Percentiles rank a stretch among this genome's conserved stretches.
Evolutionary conservation across 2,329 filamentous ascomycete genomes (phyloP).

Genomic region (Neopestalotiopsis sp.): DNA sequence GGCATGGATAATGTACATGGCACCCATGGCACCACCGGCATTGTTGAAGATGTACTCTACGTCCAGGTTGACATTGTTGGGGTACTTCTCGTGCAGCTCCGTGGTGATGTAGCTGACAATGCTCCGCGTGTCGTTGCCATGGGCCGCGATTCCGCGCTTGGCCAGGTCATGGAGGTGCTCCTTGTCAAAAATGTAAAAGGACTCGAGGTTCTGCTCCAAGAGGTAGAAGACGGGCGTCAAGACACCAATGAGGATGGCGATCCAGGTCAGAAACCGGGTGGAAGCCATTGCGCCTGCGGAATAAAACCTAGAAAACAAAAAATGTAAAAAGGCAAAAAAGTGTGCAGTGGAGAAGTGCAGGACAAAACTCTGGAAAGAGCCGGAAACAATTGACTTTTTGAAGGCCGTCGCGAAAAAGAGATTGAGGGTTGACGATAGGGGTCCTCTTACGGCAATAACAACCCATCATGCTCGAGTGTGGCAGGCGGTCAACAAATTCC

Average conservation of each 20-base stretch:
- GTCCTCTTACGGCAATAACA: conserved; percentile 4
- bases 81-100: conserved; percentile 63
- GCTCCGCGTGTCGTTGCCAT: conserved; percentile 76
- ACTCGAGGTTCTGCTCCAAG: conserved; percentile 62
- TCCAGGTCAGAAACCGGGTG: conserved; percentile 17
- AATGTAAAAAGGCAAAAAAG: conserved; percentile 11
- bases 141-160: conserved; percentile 65
- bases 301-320: neutral
- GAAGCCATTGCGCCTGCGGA: conserved; percentile 4
- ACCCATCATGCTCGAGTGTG: neutral
- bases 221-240: conserved; percentile 58
- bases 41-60: conserved; percentile 95
- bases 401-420: conserved; percentile 1
- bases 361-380: neutral
- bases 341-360: neutral
- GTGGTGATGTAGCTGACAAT: conserved; percentile 73
- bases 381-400: conserved; percentile 9
- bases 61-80: conserved; percentile 66
- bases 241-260: conserved; percentile 33
- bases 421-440: conserved; percentile 8
- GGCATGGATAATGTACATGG: conserved; percentile 88
- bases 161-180: conserved; percentile 72
- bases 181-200: conserved; percentile 78
- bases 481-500: conserved; percentile 5
- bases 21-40: conserved; percentile 88